Conservation (phyloP, 2,329 filamentous ascomycete genomes). For the Trichoderma atroviride region DNA sequence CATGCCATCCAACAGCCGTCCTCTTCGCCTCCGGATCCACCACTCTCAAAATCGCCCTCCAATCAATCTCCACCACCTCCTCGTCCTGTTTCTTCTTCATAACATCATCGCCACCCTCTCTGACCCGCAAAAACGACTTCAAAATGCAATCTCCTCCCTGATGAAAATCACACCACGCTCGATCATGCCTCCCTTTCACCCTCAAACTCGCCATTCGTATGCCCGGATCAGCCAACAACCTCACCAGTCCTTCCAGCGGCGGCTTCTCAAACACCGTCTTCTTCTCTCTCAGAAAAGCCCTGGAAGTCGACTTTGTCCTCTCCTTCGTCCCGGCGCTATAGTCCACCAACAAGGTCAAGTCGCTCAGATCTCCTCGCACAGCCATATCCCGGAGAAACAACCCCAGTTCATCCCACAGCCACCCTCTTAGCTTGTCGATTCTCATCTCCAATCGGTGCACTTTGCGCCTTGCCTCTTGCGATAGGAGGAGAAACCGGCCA, state of each 20-base stretch:
- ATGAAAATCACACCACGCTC: conserved; percentile 49
- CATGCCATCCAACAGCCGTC: conserved; percentile 28
- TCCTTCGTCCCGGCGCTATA: not conserved
- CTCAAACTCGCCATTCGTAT: conserved; percentile 45
- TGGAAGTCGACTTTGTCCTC: conserved; percentile 18
- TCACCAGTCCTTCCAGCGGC: conserved; percentile 42
- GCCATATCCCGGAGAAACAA: conserved; percentile 40
- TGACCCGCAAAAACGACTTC: not conserved
- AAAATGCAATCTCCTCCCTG: conserved; percentile 26
- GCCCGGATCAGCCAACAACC: conserved; percentile 50
- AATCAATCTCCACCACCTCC: conserved; percentile 37
- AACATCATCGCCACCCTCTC: not conserved
- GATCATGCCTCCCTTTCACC: conserved; percentile 42
- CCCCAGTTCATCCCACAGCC: conserved; percentile 37
- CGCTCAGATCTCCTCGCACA: conserved; percentile 37
- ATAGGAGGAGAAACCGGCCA: conserved; percentile 30
- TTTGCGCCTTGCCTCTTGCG: conserved; percentile 33
- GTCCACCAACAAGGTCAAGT: conserved; percentile 30
- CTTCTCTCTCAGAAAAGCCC: conserved; percentile 28
- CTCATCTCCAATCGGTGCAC: conserved; percentile 36
- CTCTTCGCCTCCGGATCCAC: conserved; percentile 38
- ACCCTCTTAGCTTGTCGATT: conserved; percentile 38
- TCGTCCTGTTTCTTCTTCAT: not conserved
- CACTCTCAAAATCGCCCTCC: conserved; percentile 37
- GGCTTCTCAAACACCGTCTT: conserved; percentile 34